phyloP scores from a whole-genome alignment of 257 asterid genomes.

The Nicotiana undulata region DNA sequence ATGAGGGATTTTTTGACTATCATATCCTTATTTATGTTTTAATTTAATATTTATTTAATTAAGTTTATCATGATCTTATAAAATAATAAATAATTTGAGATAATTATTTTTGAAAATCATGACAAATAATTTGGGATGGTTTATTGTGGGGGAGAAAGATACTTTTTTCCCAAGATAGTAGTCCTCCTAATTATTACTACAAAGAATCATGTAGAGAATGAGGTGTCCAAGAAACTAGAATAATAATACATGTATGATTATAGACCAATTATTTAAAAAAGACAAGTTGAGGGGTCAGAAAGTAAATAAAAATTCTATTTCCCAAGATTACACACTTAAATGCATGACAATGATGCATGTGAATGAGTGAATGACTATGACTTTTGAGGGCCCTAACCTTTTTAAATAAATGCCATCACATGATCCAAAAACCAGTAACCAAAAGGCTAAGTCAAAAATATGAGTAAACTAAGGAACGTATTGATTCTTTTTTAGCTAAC shows the following conservation, averaged over 20 bases:
- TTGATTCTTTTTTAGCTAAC: slow-evolving; percentile 14
- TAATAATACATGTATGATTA: not conserved
- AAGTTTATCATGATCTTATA: too few species aligned
- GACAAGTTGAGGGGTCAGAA: not conserved
- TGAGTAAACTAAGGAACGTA: slow-evolving; percentile 18
- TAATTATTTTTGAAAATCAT: too few species aligned
- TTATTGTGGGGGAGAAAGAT: not conserved
- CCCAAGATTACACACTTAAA: slow-evolving; percentile 18
- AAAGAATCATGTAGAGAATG: not conserved
- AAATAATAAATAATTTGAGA: too few species aligned
- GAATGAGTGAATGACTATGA: slow-evolving; percentile 44
- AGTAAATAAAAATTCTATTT: slow-evolving; percentile 5
- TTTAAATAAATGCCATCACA: slow-evolving; percentile 29
- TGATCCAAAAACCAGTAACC: slow-evolving; percentile 31
- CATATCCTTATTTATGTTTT: too few species aligned
- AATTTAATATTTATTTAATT: too few species aligned
- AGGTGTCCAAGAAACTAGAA: not conserved
- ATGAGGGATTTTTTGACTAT: too few species aligned
- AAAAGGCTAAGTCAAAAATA: slow-evolving; percentile 10
- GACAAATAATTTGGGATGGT: too few species aligned
- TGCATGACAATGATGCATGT: slow-evolving; percentile 33
- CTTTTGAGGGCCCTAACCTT: slow-evolving; percentile 25
- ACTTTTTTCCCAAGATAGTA: not conserved
- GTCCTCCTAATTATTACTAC: not conserved
- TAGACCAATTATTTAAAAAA: not conserved